These are phyloP conservation scores for Calonectria pteridis DNA, from an alignment of 2,329 filamentous ascomycete genomes.

Conservation along the genomic window DNA sequence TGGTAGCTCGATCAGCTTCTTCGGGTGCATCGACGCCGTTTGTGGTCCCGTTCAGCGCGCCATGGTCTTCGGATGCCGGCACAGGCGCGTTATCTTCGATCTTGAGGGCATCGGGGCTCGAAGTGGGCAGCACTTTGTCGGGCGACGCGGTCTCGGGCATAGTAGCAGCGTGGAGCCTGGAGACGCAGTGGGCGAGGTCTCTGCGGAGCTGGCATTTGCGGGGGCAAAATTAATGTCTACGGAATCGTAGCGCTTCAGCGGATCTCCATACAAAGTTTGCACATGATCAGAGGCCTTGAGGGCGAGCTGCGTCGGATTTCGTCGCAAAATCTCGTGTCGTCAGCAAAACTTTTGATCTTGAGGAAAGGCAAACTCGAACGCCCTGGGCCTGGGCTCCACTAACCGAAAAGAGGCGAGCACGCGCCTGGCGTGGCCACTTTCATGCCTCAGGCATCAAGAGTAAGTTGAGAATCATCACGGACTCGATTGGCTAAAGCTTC, in stretches of 20 bases:
- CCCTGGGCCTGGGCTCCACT: conserved; percentile 39
- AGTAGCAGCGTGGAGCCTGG: conserved; percentile 59
- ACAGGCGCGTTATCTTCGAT: conserved; percentile 40
- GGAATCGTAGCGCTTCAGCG: conserved; percentile 59
- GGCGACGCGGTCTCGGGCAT: conserved; percentile 73
- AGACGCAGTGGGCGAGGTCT: conserved; percentile 63
- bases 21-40: conserved; percentile 19
- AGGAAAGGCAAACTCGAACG: conserved; percentile 47
- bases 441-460: conserved; percentile 51
- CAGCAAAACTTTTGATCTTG: conserved; percentile 63
- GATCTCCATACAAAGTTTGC: conserved; percentile 63
- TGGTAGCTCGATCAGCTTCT: conserved; percentile 42
- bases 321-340: conserved; percentile 57
- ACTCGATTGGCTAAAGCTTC: conserved; percentile 49
- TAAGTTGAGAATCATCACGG: conserved; percentile 47
- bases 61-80: conserved; percentile 32
- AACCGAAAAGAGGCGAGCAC: conserved; percentile 43
- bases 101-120: conserved; percentile 45
- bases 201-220: conserved; percentile 70
- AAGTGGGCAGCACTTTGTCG: conserved; percentile 54
- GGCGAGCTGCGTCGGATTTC: conserved; percentile 60
- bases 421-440: conserved; percentile 36
- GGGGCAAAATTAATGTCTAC: conserved; percentile 68
- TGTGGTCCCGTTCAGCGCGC: conserved; percentile 32
- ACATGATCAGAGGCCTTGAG: conserved; percentile 66